Base-by-base conservation (phyloP, 2,329 filamentous ascomycete species). In the Thelonectria olida region DNA sequence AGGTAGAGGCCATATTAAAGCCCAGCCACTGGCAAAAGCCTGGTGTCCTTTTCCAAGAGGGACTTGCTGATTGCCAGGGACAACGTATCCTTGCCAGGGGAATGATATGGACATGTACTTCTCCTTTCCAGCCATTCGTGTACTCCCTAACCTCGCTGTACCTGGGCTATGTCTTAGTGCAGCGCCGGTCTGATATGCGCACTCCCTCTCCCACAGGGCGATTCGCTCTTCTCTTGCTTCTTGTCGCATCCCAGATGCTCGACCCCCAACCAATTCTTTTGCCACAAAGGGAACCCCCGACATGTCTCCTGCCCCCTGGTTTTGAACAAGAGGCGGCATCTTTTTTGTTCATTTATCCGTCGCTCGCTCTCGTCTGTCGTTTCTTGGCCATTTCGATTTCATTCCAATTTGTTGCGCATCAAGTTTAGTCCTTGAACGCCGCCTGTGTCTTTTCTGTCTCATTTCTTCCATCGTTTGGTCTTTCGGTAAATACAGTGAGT, bases 331-430 rank as follows among this genome's bases (percentile, higher is more conserved):
- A 34, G 31, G 31, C 31, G 45, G 47, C 36, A 51, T 48, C 53
- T 36, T 42, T 65, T 68, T 65, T 59, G 64, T 70, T 70, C 67
- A 69, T 69, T 63, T 71, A 71, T 54, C 65, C 63, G 63, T 65
- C 66, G 57, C 61, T 71, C 68, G 68, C 68, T 62, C 57, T 25
- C 20, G 5, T 45, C 38, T 41, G 38, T 50, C 55, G 48, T 42
- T 39, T 31, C 28, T 57, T 10, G 23, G 10, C 8, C 12, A 12
- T 12, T 19, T 25, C 31, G 20, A 23, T 7, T 17, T 27, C 23
- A 49, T 50, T 56, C 52, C 47, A 34, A 36, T 47, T 45, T 60
- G 51, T 28, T 54, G 36, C 22, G 36, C 51, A 38, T 59, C 25
- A 54, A 38, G 50, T 38, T 53, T 48, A 49, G 50, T 49, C 45